Conservation (phyloP, 208 protist genomes). For the Novymonas esmeraldas region DNA sequence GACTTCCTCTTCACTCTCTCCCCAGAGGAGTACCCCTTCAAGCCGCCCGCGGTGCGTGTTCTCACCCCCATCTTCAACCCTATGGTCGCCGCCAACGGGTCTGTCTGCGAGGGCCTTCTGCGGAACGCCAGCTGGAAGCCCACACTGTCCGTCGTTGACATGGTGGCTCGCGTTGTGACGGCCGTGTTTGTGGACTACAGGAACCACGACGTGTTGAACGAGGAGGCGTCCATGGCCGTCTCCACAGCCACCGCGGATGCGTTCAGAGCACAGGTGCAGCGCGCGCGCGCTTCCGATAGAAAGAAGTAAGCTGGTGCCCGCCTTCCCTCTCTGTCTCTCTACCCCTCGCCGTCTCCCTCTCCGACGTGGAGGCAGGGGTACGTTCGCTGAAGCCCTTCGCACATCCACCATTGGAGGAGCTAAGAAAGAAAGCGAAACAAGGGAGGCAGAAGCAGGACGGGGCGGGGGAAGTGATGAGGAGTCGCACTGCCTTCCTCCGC, state of each 20-base stretch:
- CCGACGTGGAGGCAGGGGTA: background rate
- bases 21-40: conserved; percentile 59
- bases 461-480: too few species aligned
- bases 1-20: conserved; percentile 44
- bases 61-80: conserved; percentile 67
- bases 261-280: conserved; percentile 38
- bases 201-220: conserved; percentile 36
- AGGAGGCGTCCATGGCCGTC: conserved; percentile 34
- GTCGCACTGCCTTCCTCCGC: too few species aligned
- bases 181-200: conserved; percentile 57
- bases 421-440: too few species aligned
- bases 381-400: too few species aligned
- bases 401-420: too few species aligned
- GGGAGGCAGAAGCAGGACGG: too few species aligned
- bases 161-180: conserved; percentile 37
- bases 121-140: conserved; percentile 48
- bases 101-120: conserved; percentile 59
- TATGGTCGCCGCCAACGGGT: conserved; percentile 39
- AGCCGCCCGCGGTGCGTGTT: conserved; percentile 55
- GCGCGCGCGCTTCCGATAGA: conserved; percentile 5
- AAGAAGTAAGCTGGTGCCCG: background rate
- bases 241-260: conserved; percentile 11
- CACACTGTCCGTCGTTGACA: conserved; percentile 30
- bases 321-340: background rate
- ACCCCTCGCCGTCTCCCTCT: background rate